These are phyloP conservation scores for Lanmaoa pseudosensibilis DNA, from an alignment of 768 basidiomycete species.

Conservation along the genomic window DNA sequence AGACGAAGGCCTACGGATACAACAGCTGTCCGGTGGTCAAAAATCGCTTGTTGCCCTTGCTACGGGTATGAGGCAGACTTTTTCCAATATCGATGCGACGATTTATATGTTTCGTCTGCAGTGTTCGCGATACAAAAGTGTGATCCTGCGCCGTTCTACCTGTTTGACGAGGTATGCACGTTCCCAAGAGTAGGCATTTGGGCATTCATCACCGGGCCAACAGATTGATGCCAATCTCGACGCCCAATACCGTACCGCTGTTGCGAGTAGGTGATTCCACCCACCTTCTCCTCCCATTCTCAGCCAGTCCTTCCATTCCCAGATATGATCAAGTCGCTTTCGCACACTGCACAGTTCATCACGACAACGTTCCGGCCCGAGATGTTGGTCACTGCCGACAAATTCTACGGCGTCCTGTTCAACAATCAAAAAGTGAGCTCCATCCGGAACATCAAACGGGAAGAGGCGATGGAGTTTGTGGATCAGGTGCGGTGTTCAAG, in stretches of 20 bases:
- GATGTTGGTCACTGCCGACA: conserved; percentile 93
- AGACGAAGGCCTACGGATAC: conserved; percentile 94
- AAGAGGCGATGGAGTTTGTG: conserved; percentile 93
- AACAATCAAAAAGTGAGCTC: conserved; percentile 94
- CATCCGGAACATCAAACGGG: conserved; percentile 81
- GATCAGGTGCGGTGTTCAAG: conserved; percentile 60
- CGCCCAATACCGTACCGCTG: conserved; percentile 95
- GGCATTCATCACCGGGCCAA: not conserved
- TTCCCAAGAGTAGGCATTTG: not conserved
- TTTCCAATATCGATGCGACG: not conserved
- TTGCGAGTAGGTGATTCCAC: conserved; percentile 65
- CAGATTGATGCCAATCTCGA: conserved; percentile 97
- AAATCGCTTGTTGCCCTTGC: conserved; percentile 96
- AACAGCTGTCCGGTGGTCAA: conserved; percentile 96
- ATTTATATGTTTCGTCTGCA: conserved; percentile 29
- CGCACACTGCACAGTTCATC: conserved; percentile 90
- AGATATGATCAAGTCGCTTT: conserved; percentile 88
- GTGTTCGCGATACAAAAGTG: conserved; percentile 99
- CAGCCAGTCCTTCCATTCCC: not conserved
- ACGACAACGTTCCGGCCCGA: conserved; percentile 98
- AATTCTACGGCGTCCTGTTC: conserved; percentile 96
- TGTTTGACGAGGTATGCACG: conserved; percentile 85
- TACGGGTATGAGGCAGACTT: conserved; percentile 52
- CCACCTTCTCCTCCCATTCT: conserved; percentile 37
- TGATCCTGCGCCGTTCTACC: conserved; percentile 97